phyloP scores from a whole-genome alignment of 176 grass and related monocot species.

The Raddia distichophylla region DNA sequence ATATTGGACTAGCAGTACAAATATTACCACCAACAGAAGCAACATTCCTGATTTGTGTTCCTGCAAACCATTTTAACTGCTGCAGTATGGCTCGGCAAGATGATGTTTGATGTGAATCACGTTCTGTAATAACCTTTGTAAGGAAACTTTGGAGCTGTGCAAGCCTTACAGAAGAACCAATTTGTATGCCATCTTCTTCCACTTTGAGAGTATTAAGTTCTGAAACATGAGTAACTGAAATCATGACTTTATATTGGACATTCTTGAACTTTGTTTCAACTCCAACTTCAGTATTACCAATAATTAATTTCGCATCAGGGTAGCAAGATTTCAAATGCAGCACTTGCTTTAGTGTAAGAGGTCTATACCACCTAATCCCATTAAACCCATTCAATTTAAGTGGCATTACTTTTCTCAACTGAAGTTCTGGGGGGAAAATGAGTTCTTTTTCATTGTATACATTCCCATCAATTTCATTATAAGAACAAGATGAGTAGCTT shows the following conservation, averaged over 20 bases:
- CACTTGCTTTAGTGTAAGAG: constrained; percentile 75
- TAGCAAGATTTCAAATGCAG: constrained; percentile 73
- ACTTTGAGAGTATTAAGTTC: constrained; percentile 71
- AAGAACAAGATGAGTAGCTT: constrained; percentile 65
- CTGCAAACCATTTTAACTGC: constrained; percentile 98
- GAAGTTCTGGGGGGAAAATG: constrained; percentile 93
- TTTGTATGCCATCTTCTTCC: constrained; percentile 81
- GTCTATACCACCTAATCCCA: constrained; percentile 85
- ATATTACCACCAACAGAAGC: constrained; percentile 98
- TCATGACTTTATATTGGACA: constrained; percentile 68
- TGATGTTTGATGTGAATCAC: constrained; percentile 57
- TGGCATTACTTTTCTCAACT: constrained; percentile 61
- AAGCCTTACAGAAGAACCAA: constrained; percentile 89
- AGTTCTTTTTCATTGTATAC: constrained; percentile 77
- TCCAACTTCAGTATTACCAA: constrained; percentile 92
- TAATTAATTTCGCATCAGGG: constrained; percentile 81
- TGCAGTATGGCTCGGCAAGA: constrained; percentile 78
- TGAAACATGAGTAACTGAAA: constrained; percentile 82
- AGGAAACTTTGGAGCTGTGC: constrained; percentile 73
- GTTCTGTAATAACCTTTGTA: constrained; percentile 58
- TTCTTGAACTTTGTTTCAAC: constrained; percentile 96
- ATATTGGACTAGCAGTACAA: constrained; percentile 99
- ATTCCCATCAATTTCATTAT: constrained; percentile 82
- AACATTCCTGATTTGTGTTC: constrained; percentile 94
- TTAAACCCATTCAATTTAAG: constrained; percentile 76